A percentile compares a stretch with the other conserved stretches of the same genome.
Conservation (phyloP, 352 stramenopile genomes). For the Globisporangium canariense region DNA sequence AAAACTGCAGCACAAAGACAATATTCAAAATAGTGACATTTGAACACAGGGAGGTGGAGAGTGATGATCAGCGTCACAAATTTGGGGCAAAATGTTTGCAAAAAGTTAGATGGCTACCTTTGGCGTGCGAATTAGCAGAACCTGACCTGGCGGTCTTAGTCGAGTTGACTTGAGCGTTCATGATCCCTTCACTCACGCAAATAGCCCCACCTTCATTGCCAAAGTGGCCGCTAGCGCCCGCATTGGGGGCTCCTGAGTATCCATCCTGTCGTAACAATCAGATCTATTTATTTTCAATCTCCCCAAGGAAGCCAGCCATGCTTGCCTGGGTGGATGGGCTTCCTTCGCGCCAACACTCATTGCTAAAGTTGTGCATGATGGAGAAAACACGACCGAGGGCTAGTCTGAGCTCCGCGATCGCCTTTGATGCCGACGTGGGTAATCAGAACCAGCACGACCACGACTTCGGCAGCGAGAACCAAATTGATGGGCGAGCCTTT, state of each 20-base stretch:
- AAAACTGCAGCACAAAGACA: conserved; percentile 6
- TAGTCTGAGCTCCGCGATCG: background rate
- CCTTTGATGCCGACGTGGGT: background rate
- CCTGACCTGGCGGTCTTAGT: too few relatives aligned
- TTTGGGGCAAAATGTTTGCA: background rate
- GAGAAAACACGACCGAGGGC: background rate
- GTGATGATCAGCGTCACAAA: background rate
- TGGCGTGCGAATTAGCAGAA: too few relatives aligned
- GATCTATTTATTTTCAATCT: background rate
- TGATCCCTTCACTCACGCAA: background rate
- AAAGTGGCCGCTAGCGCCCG: background rate
- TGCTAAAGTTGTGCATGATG: background rate
- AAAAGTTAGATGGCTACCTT: conserved; percentile 6
- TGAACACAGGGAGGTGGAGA: background rate
- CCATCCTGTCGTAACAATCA: background rate
- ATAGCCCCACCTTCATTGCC: background rate
- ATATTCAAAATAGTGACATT: conserved; percentile 6
- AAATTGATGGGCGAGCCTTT: background rate
- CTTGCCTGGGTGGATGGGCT: background rate
- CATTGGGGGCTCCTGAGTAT: background rate
- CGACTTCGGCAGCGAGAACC: background rate
- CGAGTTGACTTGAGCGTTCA: background rate
- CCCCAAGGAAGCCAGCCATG: too few relatives aligned
- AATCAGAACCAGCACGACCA: background rate
- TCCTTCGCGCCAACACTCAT: background rate